Conservation (phyloP, 208 protist species). For the Leishmania amazonensis region DNA sequence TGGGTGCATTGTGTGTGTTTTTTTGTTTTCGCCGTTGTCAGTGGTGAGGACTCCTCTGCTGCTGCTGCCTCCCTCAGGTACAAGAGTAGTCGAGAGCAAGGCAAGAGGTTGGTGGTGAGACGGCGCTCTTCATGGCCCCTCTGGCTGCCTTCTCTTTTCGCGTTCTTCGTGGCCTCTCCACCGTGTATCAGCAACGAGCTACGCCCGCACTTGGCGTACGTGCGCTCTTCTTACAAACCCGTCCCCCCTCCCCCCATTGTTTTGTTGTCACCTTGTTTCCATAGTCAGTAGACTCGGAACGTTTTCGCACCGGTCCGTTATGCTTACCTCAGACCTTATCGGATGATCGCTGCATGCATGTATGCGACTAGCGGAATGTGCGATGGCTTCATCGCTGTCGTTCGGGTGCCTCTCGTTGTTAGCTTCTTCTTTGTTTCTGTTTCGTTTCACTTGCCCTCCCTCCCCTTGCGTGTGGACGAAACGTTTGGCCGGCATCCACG, state of each 20-base stretch:
- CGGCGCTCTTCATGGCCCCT: neutral
- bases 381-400: neutral
- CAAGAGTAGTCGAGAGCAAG: neutral
- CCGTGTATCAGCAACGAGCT: neutral
- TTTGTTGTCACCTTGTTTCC: neutral
- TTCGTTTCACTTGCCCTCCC: neutral
- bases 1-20: neutral
- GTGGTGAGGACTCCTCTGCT: neutral
- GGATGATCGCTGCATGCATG: neutral
- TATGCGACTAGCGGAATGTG: neutral
- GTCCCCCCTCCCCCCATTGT: neutral
- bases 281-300: neutral
- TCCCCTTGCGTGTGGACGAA: neutral
- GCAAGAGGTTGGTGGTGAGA: too few species aligned
- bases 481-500: neutral
- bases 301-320: neutral
- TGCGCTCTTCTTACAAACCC: neutral
- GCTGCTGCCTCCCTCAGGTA: neutral
- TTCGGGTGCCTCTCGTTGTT: neutral
- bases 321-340: slow-evolving; percentile 4
- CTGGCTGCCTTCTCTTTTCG: neutral
- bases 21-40: neutral
- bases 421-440: neutral
- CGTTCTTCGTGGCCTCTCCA: neutral
- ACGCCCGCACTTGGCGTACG: neutral